Conservation (phyloP, 1,284 basidiomycete species). For the Takashimella tepidaria region DNA sequence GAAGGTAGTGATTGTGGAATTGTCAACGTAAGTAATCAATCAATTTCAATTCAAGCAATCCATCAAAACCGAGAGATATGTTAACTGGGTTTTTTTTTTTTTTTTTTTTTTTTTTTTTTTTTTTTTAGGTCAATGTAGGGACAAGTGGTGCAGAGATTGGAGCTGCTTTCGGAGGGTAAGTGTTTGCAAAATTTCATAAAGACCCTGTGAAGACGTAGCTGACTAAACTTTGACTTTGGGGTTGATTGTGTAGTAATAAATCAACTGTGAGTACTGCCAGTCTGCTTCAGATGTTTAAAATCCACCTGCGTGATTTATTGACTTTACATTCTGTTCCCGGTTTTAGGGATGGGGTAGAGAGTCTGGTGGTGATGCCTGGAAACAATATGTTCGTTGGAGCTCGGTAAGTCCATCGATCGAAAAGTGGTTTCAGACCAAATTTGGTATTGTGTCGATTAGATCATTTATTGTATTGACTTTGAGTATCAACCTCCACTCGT, state of each 20-base stretch:
- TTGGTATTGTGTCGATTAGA: no score
- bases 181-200: no score
- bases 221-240: no score
- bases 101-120: no score
- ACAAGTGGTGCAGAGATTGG: conserved; percentile 93
- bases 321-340: neutral
- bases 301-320: no score
- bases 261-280: conserved; percentile 28
- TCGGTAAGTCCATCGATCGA: conserved; percentile 53
- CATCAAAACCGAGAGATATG: no score
- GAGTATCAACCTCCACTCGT: conserved; percentile 39
- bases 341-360: conserved; percentile 75
- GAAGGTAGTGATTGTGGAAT: conserved; percentile 79
- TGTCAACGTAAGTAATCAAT: conserved; percentile 62
- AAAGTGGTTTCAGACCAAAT: no score
- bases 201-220: no score
- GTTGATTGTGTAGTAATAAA: conserved; percentile 25
- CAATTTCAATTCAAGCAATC: no score
- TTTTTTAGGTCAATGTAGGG: conserved; percentile 80
- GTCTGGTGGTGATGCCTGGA: conserved; percentile 94
- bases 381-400: conserved; percentile 56
- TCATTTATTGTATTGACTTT: conserved; percentile 58
- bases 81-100: no score
- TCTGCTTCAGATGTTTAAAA: no score
- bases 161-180: conserved; percentile 73